Evolutionary conservation across 345 rosid genomes (phyloP), one percentile per base, ranked within the genome.

Genomic region (Schrenkiella parvula): DNA sequence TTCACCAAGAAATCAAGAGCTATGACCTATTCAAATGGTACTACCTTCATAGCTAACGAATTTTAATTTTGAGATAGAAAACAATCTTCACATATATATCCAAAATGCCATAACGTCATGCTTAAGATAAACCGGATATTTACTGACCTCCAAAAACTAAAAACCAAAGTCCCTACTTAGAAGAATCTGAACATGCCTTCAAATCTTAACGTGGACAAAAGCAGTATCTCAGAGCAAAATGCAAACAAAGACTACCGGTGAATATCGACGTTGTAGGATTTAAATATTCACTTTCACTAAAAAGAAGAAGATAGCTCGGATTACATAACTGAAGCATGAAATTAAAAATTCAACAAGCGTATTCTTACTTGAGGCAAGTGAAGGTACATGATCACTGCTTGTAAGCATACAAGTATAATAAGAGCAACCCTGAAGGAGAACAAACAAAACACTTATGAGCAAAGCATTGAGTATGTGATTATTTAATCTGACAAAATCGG

Each of bases 401-500:
- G 84, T 80, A 80, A 86, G 82, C 43, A 82, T 89, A 76, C 22
- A 55, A 55, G 26, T 56, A 32, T 18, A 56, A 32, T 18, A 56
- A 56, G 15, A 56, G 19, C 9, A 10, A 34, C 5, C 62, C 28
- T 56, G 28, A 43, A 32, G 13, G 14, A 32, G 1, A 32, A 23
- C 15, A 15, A 17, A 29, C 3, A 31, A 3, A 15, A 29, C 3
- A 9, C 6, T 8, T 15, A 1, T 15, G 8, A 55, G 39, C 22
- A 15, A 29, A 54, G 28, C 5, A 54, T 13, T 28, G 59, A 26
- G 25, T 25, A 51, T 25, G 3, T 25, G 32, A 51, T 6, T 23
- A 2, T 44, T 12, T 5, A 2, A 18, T 17, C 22, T 18, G 12
- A 8, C n/a, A 19, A 46, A 19, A 38, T 0, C 15, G 1, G 8